Evolutionary conservation across 2,329 filamentous ascomycete species (phyloP), one percentile per base, ranked within the genome.

Genomic region (Verticillium tricorpus): DNA sequence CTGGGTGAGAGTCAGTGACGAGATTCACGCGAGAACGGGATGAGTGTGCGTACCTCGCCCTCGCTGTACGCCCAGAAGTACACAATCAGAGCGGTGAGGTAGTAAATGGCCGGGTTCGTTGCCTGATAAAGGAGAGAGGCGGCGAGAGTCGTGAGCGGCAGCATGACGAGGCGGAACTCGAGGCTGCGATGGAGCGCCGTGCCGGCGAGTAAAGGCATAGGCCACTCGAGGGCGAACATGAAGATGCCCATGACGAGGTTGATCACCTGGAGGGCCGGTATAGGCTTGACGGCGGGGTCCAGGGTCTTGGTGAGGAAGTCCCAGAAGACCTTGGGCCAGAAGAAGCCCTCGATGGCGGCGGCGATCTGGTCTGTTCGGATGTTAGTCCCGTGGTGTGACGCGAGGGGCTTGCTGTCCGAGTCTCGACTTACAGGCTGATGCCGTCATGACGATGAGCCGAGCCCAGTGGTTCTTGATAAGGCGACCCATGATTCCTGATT

Each of bases 391-490:
- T 35, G 34, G 34, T 59, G 6, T 28, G 4, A 8, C 54, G n/a
- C 32, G 25, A 25, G 22, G 5, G 8, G 12, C 5, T 19, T 9
- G 7, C 11, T 17, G 34, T 34, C 25, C 37, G 54, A n/a, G 5
- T 11, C 32, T 14, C 15, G 17, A 79, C 81, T 64, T 86, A 93
- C 90, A 93, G 62, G 81, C 76, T 67, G 92, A 89, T 40, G 95
- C 92, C 32, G 91, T 92, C 74, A 99, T 82, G 77, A 96, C 85
- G 73, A 99, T 95, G 71, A 99, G 88, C 64, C 95, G 90, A 69
- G 93, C 95, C 92, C 92, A 97, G 82, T 99, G 95, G 82, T 98
- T 98, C 85, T 99, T 99, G 82, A 99, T 98, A 74, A 99, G 88
- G 79, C 90, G 95, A 77, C 95, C 95, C 95, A 99, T 99, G 66